Conservation (phyloP, 805 yeast genomes). For the Novakomyces olei region DNA sequence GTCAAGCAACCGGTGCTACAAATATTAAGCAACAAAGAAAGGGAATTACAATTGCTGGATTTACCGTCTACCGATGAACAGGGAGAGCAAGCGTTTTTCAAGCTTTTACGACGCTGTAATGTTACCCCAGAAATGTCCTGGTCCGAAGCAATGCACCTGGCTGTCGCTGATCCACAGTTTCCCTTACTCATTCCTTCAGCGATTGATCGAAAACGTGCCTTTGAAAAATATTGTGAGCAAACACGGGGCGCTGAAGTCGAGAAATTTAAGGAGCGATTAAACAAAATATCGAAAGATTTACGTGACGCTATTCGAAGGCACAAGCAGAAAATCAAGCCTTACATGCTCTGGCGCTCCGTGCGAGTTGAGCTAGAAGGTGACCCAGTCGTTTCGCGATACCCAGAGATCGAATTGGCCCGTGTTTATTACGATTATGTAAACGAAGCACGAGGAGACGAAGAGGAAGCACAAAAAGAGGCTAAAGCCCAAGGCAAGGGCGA, state of each 20-base stretch:
- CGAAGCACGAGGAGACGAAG: neutral
- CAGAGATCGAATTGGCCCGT: neutral
- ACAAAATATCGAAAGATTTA: conserved; percentile 32
- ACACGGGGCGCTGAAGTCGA: conserved; percentile 8
- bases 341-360: conserved; percentile 9
- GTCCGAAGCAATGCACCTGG: conserved; percentile 45
- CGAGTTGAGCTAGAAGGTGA: neutral
- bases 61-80: conserved; percentile 14
- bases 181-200: too few relatives aligned
- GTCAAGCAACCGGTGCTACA: too few relatives aligned
- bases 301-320: conserved; percentile 17
- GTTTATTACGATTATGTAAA: conserved; percentile 1
- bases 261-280: conserved; percentile 29
- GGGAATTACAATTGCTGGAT: too few relatives aligned
- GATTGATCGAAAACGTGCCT: conserved; percentile 34
- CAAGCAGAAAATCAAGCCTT: conserved; percentile 7
- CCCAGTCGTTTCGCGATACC: neutral
- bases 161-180: conserved; percentile 35
- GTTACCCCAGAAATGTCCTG: conserved; percentile 66
- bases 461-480: conserved; percentile 8
- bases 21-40: too few relatives aligned
- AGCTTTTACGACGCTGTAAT: conserved; percentile 29
- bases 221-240: conserved; percentile 35
- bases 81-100: conserved; percentile 25
- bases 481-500: conserved; percentile 9